Conservation (phyloP, 1,284 basidiomycete species). For the Cutaneotrichosporon cavernicola region DNA sequence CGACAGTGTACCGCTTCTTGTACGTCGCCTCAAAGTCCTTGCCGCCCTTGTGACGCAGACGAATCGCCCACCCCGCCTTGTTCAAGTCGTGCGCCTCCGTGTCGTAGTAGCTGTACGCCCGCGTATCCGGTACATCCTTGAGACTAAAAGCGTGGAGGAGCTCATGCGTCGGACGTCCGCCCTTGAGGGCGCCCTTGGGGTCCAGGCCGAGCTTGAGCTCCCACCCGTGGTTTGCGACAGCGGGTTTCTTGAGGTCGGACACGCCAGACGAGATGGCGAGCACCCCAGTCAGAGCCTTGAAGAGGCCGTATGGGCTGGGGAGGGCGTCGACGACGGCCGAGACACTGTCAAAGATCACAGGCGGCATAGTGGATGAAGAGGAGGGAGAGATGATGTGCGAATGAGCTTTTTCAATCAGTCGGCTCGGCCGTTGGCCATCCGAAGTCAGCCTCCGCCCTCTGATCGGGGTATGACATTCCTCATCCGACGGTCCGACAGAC, state of each 20-base stretch:
- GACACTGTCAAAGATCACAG: conserved; percentile 12
- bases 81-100: conserved; percentile 4
- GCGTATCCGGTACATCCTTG: not conserved
- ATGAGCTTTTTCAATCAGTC: not conserved
- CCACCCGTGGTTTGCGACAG: conserved; percentile 7
- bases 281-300: conserved; percentile 10
- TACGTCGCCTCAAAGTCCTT: conserved; percentile 14
- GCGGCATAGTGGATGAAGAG: conserved; percentile 11
- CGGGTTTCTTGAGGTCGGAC: not conserved
- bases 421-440: not conserved
- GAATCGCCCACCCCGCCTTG: conserved; percentile 11
- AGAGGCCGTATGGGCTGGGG: conserved; percentile 10
- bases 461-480: not conserved
- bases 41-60: conserved; percentile 15
- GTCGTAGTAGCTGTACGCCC: conserved; percentile 16
- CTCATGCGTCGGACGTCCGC: conserved; percentile 1
- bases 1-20: conserved; percentile 17
- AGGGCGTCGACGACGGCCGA: conserved; percentile 8
- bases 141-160: conserved; percentile 5
- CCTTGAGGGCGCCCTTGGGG: conserved; percentile 3
- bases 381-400: not conserved
- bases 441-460: too few species aligned
- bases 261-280: not conserved
- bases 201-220: conserved; percentile 18
- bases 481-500: not conserved